phyloP scores from a whole-genome alignment of 495 filamentous ascomycete species.

The Daldinia concentrica region DNA sequence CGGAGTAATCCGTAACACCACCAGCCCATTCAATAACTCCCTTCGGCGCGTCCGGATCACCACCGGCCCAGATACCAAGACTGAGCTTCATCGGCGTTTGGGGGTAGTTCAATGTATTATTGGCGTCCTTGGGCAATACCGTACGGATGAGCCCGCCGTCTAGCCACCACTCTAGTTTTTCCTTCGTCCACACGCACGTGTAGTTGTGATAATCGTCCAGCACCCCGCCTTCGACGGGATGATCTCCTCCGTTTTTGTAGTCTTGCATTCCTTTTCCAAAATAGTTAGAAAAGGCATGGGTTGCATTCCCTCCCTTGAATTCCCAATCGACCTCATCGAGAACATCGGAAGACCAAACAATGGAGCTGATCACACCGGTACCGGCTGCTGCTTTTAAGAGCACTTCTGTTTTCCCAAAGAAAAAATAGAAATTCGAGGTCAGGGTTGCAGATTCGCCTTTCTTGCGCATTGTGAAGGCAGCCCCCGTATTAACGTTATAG shows the following conservation, averaged over 20 bases:
- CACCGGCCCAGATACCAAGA: constrained; percentile 87
- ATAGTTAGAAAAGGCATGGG: constrained; percentile 78
- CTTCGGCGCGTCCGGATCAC: constrained; percentile 68
- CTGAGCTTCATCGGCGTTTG: constrained; percentile 88
- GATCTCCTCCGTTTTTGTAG: constrained; percentile 65
- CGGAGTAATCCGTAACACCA: constrained; percentile 73
- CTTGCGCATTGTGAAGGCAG: constrained; percentile 76
- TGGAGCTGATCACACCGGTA: constrained; percentile 80
- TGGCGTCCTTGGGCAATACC: constrained; percentile 69
- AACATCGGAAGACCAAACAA: constrained; percentile 84
- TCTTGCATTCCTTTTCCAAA: constrained; percentile 79
- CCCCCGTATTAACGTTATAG: constrained; percentile 64
- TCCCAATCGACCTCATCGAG: constrained; percentile 94
- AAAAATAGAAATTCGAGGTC: constrained; percentile 76
- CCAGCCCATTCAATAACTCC: constrained; percentile 78
- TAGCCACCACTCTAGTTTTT: constrained; percentile 75
- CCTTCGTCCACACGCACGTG: constrained; percentile 82
- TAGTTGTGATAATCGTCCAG: constrained; percentile 76
- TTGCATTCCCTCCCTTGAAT: constrained; percentile 74
- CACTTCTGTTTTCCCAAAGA: constrained; percentile 78
- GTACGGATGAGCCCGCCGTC: constrained; percentile 74
- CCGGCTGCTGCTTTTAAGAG: constrained; percentile 77
- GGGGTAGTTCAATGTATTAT: constrained; percentile 73
- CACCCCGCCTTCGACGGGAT: constrained; percentile 53
- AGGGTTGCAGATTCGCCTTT: constrained; percentile 79